Evolutionary conservation across 805 yeast genomes (phyloP), one percentile per base, ranked within the genome.

Genomic region (Blastobotrys terrestris): DNA sequence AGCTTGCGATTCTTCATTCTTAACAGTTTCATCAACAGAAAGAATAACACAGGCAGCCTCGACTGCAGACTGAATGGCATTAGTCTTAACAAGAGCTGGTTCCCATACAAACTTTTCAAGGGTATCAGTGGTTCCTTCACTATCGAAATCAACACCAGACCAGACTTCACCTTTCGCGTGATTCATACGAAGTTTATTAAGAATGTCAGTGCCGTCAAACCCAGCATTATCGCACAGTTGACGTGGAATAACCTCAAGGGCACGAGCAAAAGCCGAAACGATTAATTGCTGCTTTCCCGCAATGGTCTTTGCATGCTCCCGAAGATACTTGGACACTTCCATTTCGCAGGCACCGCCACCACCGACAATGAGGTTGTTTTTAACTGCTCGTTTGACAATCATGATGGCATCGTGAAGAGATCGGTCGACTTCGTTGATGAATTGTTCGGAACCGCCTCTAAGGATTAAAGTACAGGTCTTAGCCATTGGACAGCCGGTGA

Each of bases 301-400:
- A 62, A 94, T 87, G 16, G 88, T 79, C 64, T 85, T 84, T 20
- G 97, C 83, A 64, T 84, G 80, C 62, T 89, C 96, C 64, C 99
- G 81, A 61, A 94, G 77, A 67, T 86, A 81, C 67, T 82, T 88
- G 40, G 97, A 90, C 42, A 94, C 66, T 67, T 94, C 98, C 99
- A 94, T 94, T 72, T 94, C 99, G 58, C 90, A 85, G 39, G 99
- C 99, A 58, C 99, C 99, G 59, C 99, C 99, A 57, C 99, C 99
- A 13, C 96, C 98, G 53, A 94, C 99, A 60, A 94, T 83, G 26
- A 80, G 74, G 64, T 83, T 85, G 67, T 91, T 91, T 65, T 87
- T 84, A 43, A 94, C 81, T 1, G 98, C 95, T 63, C 99, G 80
- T 72, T 91, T 92, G 46, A 92, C 98, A 68, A 94, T 91, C 99